phyloP scores from a whole-genome alignment of 2,329 filamentous ascomycete species.

The Penicillium sp. region DNA sequence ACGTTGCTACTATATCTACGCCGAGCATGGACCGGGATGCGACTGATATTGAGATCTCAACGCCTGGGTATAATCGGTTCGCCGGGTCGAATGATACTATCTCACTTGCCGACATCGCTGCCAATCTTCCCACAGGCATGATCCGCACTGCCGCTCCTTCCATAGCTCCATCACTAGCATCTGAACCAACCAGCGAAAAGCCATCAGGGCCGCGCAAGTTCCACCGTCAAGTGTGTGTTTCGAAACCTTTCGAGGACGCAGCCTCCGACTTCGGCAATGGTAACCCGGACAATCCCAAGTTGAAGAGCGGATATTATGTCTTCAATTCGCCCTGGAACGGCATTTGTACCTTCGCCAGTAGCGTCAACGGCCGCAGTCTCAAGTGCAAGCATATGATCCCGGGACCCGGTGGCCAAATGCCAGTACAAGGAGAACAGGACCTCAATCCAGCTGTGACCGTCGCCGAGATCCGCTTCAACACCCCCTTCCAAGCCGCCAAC shows the following conservation, averaged over 20 bases:
- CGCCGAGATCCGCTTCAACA: slow-evolving; percentile 85
- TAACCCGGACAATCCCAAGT: slow-evolving; percentile 20
- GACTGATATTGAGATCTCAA: slow-evolving; percentile 53
- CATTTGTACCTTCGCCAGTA: slow-evolving; percentile 76
- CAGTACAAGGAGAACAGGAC: slow-evolving; percentile 13
- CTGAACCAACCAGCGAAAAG: slow-evolving; percentile 11
- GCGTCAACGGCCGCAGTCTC: slow-evolving; percentile 65
- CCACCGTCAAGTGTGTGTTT: slow-evolving; percentile 31
- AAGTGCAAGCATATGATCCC: slow-evolving; percentile 67
- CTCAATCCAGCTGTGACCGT: slow-evolving; percentile 48
- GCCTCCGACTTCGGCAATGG: slow-evolving; percentile 7
- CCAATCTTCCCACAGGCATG: slow-evolving; percentile 22
- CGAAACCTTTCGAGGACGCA: slow-evolving; percentile 20
- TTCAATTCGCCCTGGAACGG: slow-evolving; percentile 85
- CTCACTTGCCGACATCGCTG: slow-evolving; percentile 30
- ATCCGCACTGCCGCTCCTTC: slow-evolving; percentile 17
- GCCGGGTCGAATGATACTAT: slow-evolving; percentile 35
- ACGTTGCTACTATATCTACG: slow-evolving; percentile 59
- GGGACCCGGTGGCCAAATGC: slow-evolving; percentile 22
- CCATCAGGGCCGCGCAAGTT: slow-evolving; percentile 26
- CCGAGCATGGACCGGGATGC: slow-evolving; percentile 27
- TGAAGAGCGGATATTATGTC: slow-evolving; percentile 53
- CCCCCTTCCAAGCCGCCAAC: slow-evolving; percentile 53
- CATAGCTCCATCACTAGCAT: slow-evolving; percentile 6
- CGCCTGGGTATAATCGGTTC: slow-evolving; percentile 57